phyloP scores from a whole-genome alignment of 2,329 filamentous ascomycete species.

The Fusarium protoensiforme region DNA sequence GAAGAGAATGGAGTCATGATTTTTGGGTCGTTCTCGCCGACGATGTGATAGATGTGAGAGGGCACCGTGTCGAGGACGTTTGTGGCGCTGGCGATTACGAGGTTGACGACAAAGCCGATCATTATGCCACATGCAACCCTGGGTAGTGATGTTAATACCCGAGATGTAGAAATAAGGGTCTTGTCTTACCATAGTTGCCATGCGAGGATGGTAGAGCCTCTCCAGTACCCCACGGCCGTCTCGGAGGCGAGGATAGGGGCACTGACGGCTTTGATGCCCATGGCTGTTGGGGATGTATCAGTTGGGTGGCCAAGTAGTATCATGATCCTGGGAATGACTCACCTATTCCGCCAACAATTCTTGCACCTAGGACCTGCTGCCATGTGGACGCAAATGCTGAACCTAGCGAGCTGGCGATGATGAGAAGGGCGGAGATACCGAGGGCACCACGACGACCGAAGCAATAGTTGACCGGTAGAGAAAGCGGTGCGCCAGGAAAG shows the following conservation, averaged over 20 bases:
- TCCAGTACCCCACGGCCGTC: slow-evolving; percentile 59
- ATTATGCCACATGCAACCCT: slow-evolving; percentile 43
- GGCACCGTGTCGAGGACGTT: slow-evolving; percentile 1
- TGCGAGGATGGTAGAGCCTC: slow-evolving; percentile 58
- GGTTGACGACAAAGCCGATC: slow-evolving; percentile 37
- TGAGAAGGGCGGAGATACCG: slow-evolving; percentile 50
- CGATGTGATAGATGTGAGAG: not conserved
- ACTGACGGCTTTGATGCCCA: slow-evolving; percentile 62
- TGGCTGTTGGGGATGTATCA: slow-evolving; percentile 43
- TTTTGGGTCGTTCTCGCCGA: not conserved
- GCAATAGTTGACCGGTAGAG: slow-evolving; percentile 52
- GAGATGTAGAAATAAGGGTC: slow-evolving; percentile 15
- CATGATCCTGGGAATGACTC: not conserved
- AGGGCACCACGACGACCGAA: slow-evolving; percentile 53
- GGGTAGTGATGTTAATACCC: not conserved
- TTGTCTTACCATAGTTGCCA: slow-evolving; percentile 58
- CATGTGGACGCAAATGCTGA: slow-evolving; percentile 47
- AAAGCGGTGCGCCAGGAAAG: slow-evolving; percentile 48
- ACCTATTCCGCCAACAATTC: slow-evolving; percentile 36
- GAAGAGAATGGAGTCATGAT: not conserved
- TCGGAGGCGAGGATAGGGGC: slow-evolving; percentile 60
- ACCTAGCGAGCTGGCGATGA: slow-evolving; percentile 51
- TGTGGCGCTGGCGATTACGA: slow-evolving; percentile 23
- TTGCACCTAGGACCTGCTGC: slow-evolving; percentile 46
- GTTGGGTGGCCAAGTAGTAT: not conserved